These are phyloP conservation scores for Tolypocladium pustulatum DNA, from an alignment of 2,329 filamentous ascomycete species.

Conservation along the genomic window DNA sequence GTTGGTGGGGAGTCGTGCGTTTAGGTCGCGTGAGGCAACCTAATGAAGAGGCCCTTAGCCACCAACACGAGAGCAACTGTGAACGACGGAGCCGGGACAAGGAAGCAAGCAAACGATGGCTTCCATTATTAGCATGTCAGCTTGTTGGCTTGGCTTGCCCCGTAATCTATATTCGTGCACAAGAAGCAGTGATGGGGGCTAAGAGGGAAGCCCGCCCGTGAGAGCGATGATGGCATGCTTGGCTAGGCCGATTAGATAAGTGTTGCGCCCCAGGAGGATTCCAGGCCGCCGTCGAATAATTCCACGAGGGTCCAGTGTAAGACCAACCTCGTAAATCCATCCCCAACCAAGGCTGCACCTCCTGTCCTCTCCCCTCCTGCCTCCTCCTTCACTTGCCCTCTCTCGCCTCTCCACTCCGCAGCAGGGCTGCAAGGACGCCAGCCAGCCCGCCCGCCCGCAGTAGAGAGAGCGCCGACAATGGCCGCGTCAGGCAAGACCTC, in stretches of 20 bases:
- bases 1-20: not conserved
- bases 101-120: not conserved
- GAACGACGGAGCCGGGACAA: not conserved
- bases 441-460: not conserved
- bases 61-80: not conserved
- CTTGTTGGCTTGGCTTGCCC: not conserved
- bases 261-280: not conserved
- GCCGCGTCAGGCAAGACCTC: slow-evolving; percentile 37
- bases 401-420: not conserved
- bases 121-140: not conserved
- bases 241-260: not conserved
- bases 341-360: not conserved
- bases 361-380: not conserved
- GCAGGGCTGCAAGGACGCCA: not conserved
- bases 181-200: not conserved
- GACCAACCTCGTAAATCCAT: not conserved
- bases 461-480: slow-evolving; percentile 23
- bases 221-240: not conserved
- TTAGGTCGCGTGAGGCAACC: not conserved
- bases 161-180: not conserved
- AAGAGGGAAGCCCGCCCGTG: not conserved
- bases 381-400: not conserved
- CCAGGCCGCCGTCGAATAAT: not conserved
- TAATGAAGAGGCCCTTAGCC: not conserved
- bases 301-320: not conserved